Evolutionary conservation across 140 eudicot genomes (phyloP), one percentile per base, ranked within the genome.

Genomic region (Senecio squalidus): DNA sequence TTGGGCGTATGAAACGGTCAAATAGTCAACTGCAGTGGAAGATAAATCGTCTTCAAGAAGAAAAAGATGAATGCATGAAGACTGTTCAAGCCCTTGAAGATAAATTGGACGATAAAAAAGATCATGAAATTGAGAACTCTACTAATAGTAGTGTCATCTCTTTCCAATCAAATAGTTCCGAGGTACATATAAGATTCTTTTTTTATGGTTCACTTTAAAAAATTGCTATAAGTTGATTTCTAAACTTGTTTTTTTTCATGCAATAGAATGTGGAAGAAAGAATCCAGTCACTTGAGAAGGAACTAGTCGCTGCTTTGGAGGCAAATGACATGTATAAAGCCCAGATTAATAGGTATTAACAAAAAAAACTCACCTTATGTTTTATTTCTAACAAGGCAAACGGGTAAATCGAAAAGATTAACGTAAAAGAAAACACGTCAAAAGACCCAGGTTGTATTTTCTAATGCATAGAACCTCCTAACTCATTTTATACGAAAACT

Each of bases 271-370:
- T 33, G 66, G 71, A 57, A 56, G 57, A 78, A 54, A 82, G 60
- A 69, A 72, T 79, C 40, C 79, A 65, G 59, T 52, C 38, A 26
- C 85, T 82, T 41, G 83, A 82, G 67, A 65, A 44, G 50, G 83
- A 82, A 59, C 90, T 82, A 60, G 83, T 80, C 2, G 83, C 78
- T 74, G 90, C 86, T 39, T 64, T 78, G 70, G 80, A 78, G 75
- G 80, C 80, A 38, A 82, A 82, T 58, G 80, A 82, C 57, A 69
- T 75, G 83, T 82, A 72, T 67, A 82, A 82, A 69, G 55, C 80
- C 41, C 83, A 82, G 73, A 77, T 79, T 51, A 70, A 69, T 63
- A 79, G 83, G 90, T 70, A 70, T 67, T 33, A 61, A n/a, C 11
- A 10, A 11, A 22, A 47, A 66, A 13, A 24, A 62, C 9, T 40